These are phyloP conservation scores for Candolleomyces efflorescens DNA, from an alignment of 768 basidiomycete species.

Conservation along the genomic window DNA sequence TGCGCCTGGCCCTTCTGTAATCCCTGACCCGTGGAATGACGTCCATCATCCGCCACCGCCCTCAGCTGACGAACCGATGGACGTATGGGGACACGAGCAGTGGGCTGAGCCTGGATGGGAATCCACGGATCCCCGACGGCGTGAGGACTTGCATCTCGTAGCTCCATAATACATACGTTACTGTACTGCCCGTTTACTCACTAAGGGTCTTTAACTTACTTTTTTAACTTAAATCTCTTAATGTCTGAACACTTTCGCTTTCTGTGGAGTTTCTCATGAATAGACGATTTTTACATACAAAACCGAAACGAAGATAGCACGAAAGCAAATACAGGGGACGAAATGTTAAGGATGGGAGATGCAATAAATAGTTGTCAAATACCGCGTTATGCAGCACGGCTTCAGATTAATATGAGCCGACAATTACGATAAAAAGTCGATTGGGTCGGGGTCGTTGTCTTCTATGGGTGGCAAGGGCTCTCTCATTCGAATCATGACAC, in stretches of 20 bases:
- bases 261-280: too few relatives aligned
- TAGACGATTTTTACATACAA: too few relatives aligned
- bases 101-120: not conserved
- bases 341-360: not conserved
- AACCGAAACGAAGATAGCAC: not conserved
- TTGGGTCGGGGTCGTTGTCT: slow-evolving; percentile 24
- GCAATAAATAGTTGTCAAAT: not conserved
- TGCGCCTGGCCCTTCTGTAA: not conserved
- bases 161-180: too few relatives aligned
- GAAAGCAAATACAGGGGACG: not conserved
- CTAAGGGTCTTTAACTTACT: too few relatives aligned
- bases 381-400: not conserved
- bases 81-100: not conserved
- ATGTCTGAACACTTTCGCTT: too few relatives aligned
- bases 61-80: slow-evolving; percentile 6
- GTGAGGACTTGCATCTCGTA: not conserved
- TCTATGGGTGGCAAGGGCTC: slow-evolving; percentile 15
- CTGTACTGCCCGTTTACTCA: too few relatives aligned
- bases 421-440: slow-evolving; percentile 16
- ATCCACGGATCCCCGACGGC: slow-evolving; percentile 16
- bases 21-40: not conserved
- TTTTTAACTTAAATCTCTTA: too few relatives aligned
- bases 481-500: slow-evolving; percentile 18
- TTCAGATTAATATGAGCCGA: not conserved
- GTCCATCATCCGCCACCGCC: not conserved